Conservation (phyloP, 2,329 filamentous ascomycete genomes). For the Erysiphe pulchra region DNA sequence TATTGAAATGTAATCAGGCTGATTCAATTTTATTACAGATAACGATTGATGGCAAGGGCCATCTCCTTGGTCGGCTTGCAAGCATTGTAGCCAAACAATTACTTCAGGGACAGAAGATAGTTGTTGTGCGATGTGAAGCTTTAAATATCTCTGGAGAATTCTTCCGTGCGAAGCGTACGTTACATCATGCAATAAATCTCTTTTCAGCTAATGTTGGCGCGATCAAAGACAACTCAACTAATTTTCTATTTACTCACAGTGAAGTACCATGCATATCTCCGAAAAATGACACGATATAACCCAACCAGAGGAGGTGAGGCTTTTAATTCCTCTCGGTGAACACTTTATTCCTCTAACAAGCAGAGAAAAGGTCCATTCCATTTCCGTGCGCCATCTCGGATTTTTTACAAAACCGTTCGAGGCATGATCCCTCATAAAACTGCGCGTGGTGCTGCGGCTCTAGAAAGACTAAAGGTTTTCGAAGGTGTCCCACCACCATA, state of each 20-base stretch:
- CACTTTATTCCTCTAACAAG: background rate
- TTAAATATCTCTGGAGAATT: conserved; percentile 99
- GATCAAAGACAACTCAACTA: conserved; percentile 15
- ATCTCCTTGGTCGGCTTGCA: conserved; percentile 96
- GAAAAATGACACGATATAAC: conserved; percentile 99
- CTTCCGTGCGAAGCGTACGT: conserved; percentile 99
- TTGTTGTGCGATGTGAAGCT: conserved; percentile 93
- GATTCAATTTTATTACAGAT: conserved; percentile 30
- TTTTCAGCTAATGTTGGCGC: conserved; percentile 6
- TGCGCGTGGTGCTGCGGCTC: conserved; percentile 77
- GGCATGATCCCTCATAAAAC: conserved; percentile 99
- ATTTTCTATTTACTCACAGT: conserved; percentile 33
- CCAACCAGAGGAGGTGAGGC: conserved; percentile 73
- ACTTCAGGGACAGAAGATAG: conserved; percentile 97
- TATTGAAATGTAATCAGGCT: background rate
- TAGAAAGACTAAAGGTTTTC: conserved; percentile 99
- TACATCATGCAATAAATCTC: conserved; percentile 2
- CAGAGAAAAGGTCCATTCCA: conserved; percentile 71
- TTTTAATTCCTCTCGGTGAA: background rate
- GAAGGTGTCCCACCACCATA: conserved; percentile 98
- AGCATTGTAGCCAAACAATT: conserved; percentile 98
- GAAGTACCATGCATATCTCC: conserved; percentile 99
- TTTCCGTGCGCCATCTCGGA: conserved; percentile 95
- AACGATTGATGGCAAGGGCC: conserved; percentile 99
- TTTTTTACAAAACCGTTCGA: conserved; percentile 99